Base-by-base conservation (phyloP, 1,139 yeast genomes). In the Saccharomyces hybrid region DNA sequence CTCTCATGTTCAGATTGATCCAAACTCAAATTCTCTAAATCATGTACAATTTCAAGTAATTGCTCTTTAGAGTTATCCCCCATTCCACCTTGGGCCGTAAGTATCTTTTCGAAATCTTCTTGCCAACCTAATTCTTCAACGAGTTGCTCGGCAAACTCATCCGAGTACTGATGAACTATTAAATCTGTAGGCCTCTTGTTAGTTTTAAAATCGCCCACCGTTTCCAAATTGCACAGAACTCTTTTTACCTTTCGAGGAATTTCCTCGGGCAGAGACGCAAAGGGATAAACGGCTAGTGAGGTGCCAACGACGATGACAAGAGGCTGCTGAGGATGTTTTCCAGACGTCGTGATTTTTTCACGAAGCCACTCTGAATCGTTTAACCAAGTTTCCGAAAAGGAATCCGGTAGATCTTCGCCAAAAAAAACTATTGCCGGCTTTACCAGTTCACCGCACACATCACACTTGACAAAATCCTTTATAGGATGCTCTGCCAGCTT, bases 341-440 rank as follows among this genome's bases (percentile, higher is more conserved):
- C 55, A n/a, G 59, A 54, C 26, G 53, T 51, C 6, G 25, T 20
- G 26, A 6, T 9, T 20, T 38, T 38, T 20, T 20, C 25, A 9
- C 44, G 44, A 49, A 70, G 52, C 47, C 57, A 56, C 4, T 58
- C 60, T 4, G 72, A 58, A 63, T 89, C 96, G 16, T 78, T 75
- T 2, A 84, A 88, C 84, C 91, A 86, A 34, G 68, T 64, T 1
- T 80, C 80, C 68, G 86, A 90, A 64, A 90, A 88, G 55, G 74
- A 72, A 0, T 62, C 64, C 0, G 98, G 98, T 25, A 91, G 73
- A 0, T 84, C 80, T 69, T 91, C 98, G 0, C 98, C 98, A 71
- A 90, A 91, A 64, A 91, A 91, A 0, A 88, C 95, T 59, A 91
- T 93, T 63, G 88, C 95, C 0, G 98, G 99, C 65, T 91, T 91